A percentile compares a stretch with the other conserved stretches of the same genome.
Evolutionary conservation across 2,329 filamentous ascomycete genomes (phyloP).

Genomic region (Fonsecaea nubica): DNA sequence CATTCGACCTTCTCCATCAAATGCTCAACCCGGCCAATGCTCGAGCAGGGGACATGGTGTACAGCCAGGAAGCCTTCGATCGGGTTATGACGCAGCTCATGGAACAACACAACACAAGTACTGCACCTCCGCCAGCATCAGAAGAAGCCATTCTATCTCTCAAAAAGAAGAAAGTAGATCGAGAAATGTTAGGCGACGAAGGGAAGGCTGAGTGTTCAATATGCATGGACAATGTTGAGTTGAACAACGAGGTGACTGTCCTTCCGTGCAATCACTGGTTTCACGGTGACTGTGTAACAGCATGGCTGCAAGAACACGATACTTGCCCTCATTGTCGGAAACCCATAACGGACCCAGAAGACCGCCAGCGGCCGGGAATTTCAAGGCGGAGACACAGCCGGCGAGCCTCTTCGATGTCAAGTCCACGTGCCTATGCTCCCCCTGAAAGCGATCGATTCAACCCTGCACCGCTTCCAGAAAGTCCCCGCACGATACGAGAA

Average conservation of each 20-base stretch:
- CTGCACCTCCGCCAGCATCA: conserved; percentile 81
- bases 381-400: conserved; percentile 26
- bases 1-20: conserved; percentile 55
- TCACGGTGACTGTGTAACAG: conserved; percentile 78
- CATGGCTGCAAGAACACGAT: conserved; percentile 89
- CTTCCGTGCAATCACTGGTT: conserved; percentile 95
- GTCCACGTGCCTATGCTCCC: conserved; percentile 24
- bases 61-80: conserved; percentile 88
- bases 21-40: conserved; percentile 50
- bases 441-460: conserved; percentile 40
- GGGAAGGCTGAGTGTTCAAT: conserved; percentile 84
- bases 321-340: conserved; percentile 73
- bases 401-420: conserved; percentile 32
- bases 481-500: conserved; percentile 38
- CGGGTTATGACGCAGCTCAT: conserved; percentile 85
- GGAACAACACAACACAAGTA: conserved; percentile 74
- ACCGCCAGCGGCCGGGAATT: conserved; percentile 19
- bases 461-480: conserved; percentile 22
- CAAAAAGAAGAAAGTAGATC: conserved; percentile 72
- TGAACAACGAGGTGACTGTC: conserved; percentile 75
- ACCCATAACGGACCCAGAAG: conserved; percentile 43
- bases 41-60: conserved; percentile 78
- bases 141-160: conserved; percentile 75
- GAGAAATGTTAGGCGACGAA: conserved; percentile 71
- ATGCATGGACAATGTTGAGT: conserved; percentile 83